Percentiles rank a stretch among this genome's conserved stretches.
phyloP scores from a whole-genome alignment of 345 rosid genomes.

The Pelargonium nanum region DNA sequence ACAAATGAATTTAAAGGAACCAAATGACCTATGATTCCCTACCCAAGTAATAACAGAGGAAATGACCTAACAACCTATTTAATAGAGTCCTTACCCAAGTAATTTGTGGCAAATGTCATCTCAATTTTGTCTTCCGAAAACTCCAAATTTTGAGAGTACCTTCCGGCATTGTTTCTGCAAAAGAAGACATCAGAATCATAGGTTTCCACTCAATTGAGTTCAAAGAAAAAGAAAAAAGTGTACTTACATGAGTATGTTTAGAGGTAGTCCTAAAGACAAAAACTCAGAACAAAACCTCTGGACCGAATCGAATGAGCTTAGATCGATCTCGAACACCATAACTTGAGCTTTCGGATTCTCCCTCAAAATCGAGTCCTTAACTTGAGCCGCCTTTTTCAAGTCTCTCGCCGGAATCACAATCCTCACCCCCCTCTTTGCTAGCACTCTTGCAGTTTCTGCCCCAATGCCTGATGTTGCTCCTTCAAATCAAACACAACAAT shows the following conservation, averaged over 20 bases:
- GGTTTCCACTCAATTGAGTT: too few relatives aligned
- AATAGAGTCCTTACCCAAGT: conserved; percentile 50
- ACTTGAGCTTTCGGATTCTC: conserved; percentile 60
- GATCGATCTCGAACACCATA: conserved; percentile 52
- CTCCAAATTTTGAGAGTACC: conserved; percentile 69
- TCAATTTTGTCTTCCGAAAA: conserved; percentile 91
- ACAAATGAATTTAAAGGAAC: too few relatives aligned
- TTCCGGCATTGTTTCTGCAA: conserved; percentile 81
- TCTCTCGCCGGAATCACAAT: conserved; percentile 80
- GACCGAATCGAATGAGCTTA: conserved; percentile 73
- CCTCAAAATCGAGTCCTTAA: conserved; percentile 43
- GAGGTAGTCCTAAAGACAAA: conserved; percentile 57
- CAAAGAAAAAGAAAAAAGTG: conserved; percentile 8
- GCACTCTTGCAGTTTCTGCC: conserved; percentile 73
- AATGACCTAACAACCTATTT: too few relatives aligned
- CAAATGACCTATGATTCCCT: too few relatives aligned
- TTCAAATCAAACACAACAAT: conserved; percentile 12
- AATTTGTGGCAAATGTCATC: conserved; percentile 90
- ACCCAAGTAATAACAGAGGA: neutral
- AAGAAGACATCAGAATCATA: neutral
- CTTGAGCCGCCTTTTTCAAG: conserved; percentile 50
- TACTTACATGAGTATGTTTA: conserved; percentile 70
- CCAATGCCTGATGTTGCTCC: conserved; percentile 97
- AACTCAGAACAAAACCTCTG: conserved; percentile 57
- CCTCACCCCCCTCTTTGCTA: conserved; percentile 77